Conservation (phyloP, 2,329 filamentous ascomycete genomes). For the Aphanocladium album region DNA sequence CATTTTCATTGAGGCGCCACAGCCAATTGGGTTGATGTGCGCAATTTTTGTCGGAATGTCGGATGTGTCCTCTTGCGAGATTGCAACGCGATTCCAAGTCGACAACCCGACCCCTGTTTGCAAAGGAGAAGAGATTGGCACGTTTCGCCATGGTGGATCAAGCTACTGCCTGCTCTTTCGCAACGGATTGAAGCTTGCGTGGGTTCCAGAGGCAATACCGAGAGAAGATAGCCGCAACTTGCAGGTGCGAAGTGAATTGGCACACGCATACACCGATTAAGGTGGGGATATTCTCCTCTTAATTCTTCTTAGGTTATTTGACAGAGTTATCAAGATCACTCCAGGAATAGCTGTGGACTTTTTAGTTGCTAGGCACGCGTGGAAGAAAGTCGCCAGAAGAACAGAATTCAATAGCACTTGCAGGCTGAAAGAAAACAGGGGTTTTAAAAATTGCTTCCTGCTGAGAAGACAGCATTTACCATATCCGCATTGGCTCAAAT, state of each 20-base stretch:
- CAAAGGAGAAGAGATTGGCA: constrained; percentile 65
- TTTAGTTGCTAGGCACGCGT: too few relatives aligned
- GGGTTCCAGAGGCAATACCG: constrained; percentile 16
- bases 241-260: background rate
- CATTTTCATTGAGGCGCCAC: constrained; percentile 62
- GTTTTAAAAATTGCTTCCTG: too few relatives aligned
- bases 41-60: constrained; percentile 66
- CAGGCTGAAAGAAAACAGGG: too few relatives aligned
- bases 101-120: constrained; percentile 1
- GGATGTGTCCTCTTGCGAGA: constrained; percentile 61
- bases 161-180: constrained; percentile 61
- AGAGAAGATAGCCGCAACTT: background rate
- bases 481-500: too few relatives aligned
- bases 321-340: too few relatives aligned
- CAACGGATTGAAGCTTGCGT: constrained; percentile 39
- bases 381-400: too few relatives aligned
- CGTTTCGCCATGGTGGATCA: constrained; percentile 69
- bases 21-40: constrained; percentile 60
- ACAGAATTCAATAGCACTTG: too few relatives aligned
- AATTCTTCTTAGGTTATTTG: too few relatives aligned
- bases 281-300: too few relatives aligned
- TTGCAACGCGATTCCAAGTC: constrained; percentile 30
- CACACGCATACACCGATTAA: background rate
- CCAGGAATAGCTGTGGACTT: too few relatives aligned
- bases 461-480: too few relatives aligned